phyloP scores from a whole-genome alignment of 176 grass and related monocot species.

The Oryza nivara region DNA sequence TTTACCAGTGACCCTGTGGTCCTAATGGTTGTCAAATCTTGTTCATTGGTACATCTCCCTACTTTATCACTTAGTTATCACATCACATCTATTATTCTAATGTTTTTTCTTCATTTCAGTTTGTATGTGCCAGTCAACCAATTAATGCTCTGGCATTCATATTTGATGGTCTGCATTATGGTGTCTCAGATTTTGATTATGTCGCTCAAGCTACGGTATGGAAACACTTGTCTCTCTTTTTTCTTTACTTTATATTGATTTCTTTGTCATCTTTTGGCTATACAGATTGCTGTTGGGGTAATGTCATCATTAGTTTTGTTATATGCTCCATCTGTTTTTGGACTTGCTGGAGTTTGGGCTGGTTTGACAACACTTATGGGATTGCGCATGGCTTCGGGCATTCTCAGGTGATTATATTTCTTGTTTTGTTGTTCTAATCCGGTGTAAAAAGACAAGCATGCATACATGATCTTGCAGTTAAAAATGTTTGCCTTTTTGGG shows the following conservation, averaged over 20 bases:
- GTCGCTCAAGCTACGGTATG: constrained; percentile 81
- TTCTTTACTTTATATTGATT: constrained; percentile 6
- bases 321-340: constrained; percentile 75
- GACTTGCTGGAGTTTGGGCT: constrained; percentile 88
- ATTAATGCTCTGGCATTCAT: constrained; percentile 95
- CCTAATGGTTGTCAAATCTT: constrained; percentile 76
- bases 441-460: constrained; percentile 3
- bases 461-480: neutral
- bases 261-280: constrained; percentile 36
- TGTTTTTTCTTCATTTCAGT: constrained; percentile 51
- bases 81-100: constrained; percentile 19
- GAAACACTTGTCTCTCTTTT: neutral
- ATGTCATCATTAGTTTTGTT: constrained; percentile 81
- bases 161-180: constrained; percentile 95
- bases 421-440: constrained; percentile 21
- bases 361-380: constrained; percentile 95
- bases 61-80: constrained; percentile 14
- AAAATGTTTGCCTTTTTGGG: neutral
- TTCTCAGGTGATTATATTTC: constrained; percentile 62
- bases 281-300: constrained; percentile 74
- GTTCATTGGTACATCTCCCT: constrained; percentile 72
- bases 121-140: constrained; percentile 92
- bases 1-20: constrained; percentile 88
- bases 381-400: constrained; percentile 70
- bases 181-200: constrained; percentile 94